Evolutionary conservation across 257 asterid genomes (phyloP).

Genomic region (Solanum pimpinellifolium): DNA sequence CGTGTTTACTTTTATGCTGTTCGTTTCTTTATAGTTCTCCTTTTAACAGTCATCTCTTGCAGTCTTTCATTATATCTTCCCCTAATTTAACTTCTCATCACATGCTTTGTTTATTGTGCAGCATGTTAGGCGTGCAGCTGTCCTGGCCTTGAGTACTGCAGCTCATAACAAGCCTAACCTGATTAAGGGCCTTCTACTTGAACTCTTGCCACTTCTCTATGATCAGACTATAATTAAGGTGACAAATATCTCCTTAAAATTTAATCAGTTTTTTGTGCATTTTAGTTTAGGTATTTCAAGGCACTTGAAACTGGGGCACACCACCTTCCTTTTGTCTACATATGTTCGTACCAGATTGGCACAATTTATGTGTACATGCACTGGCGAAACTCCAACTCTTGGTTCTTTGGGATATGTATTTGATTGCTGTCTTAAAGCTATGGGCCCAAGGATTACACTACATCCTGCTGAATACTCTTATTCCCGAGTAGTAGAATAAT

Average conservation of each 20-base stretch:
- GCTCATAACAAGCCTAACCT: slow-evolving; percentile 98
- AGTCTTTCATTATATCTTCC: not conserved
- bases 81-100: not conserved
- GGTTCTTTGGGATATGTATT: not conserved
- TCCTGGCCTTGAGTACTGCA: slow-evolving; percentile 92
- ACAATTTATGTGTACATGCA: not conserved
- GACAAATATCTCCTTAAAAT: not conserved
- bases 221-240: slow-evolving; percentile 97
- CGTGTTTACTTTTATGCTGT: not conserved
- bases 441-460: not conserved
- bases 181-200: slow-evolving; percentile 77
- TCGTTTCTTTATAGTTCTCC: not conserved
- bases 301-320: not conserved
- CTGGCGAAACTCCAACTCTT: not conserved
- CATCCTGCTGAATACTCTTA: not conserved
- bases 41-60: not conserved
- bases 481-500: not conserved
- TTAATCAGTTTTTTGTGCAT: not conserved
- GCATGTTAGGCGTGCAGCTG: slow-evolving; percentile 99
- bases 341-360: not conserved
- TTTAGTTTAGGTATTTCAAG: not conserved
- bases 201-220: slow-evolving; percentile 83
- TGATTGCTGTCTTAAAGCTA: not conserved
- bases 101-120: slow-evolving; percentile 29
- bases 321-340: not conserved